Percentiles rank a stretch among this genome's conserved stretches.
Conservation (phyloP, 1,284 basidiomycete genomes). For the Ceratobasidium papillatum region DNA sequence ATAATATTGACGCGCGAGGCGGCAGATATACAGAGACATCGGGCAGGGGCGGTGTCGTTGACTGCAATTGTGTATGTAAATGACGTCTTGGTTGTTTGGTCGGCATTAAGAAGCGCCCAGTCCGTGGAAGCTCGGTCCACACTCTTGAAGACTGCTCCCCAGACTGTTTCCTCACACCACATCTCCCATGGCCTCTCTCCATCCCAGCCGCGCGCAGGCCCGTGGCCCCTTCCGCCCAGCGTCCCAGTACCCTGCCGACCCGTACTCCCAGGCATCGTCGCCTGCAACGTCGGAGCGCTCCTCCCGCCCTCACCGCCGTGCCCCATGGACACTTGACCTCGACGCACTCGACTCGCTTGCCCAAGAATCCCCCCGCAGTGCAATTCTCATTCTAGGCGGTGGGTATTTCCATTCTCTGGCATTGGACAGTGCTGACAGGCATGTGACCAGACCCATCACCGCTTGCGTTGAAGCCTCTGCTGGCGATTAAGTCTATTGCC, state of each 20-base stretch:
- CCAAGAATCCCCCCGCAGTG: neutral
- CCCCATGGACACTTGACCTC: constrained; percentile 32
- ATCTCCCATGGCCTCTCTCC: constrained; percentile 9
- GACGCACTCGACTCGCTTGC: constrained; percentile 30
- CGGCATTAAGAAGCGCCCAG: neutral
- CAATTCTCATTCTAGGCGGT: constrained; percentile 30
- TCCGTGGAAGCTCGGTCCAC: constrained; percentile 27
- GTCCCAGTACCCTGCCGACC: constrained; percentile 27
- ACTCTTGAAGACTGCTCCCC: constrained; percentile 3
- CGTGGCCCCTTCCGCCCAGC: constrained; percentile 33
- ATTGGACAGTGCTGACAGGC: neutral
- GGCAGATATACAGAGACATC: neutral
- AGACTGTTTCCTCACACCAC: neutral
- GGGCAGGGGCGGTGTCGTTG: constrained; percentile 27
- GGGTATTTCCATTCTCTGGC: neutral
- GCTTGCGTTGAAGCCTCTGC: constrained; percentile 27
- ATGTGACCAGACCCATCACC: constrained; percentile 23
- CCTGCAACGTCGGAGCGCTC: constrained; percentile 20
- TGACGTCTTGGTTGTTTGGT: constrained; percentile 17
- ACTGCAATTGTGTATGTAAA: neutral
- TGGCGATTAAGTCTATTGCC: constrained; percentile 29
- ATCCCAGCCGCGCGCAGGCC: constrained; percentile 9
- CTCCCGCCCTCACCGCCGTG: constrained; percentile 15
- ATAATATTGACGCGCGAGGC: neutral
- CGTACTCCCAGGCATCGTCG: constrained; percentile 20